These are phyloP conservation scores for Phytophthora multivora DNA, from an alignment of 352 stramenopile species.

Conservation along the genomic window DNA sequence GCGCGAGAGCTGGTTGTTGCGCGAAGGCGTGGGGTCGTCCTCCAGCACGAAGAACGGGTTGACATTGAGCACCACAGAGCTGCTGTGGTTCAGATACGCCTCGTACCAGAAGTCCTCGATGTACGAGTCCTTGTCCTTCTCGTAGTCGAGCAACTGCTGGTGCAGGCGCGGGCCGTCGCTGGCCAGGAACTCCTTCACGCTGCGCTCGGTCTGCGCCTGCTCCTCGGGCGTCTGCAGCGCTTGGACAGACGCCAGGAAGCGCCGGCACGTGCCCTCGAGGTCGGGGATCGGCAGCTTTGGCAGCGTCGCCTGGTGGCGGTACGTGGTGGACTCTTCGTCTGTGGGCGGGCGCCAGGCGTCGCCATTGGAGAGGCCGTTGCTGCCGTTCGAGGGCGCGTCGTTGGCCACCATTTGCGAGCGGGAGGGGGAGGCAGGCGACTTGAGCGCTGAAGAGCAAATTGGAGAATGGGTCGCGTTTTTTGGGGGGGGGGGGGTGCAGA, in stretches of 20 bases:
- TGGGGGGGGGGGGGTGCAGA: too few relatives aligned
- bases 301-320: slow-evolving; percentile 68
- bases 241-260: slow-evolving; percentile 78
- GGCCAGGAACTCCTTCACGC: slow-evolving; percentile 63
- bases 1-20: slow-evolving; percentile 90
- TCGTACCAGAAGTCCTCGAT: slow-evolving; percentile 97
- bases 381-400: slow-evolving; percentile 7
- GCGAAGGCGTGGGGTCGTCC: slow-evolving; percentile 84
- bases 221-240: slow-evolving; percentile 82
- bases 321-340: slow-evolving; percentile 63
- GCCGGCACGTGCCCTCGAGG: slow-evolving; percentile 76
- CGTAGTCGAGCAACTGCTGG: slow-evolving; percentile 72
- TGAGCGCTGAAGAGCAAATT: slow-evolving; percentile 5
- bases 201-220: slow-evolving; percentile 48
- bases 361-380: not conserved
- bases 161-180: slow-evolving; percentile 79
- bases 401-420: slow-evolving; percentile 17
- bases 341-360: slow-evolving; percentile 27
- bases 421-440: not conserved
- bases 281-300: slow-evolving; percentile 88
- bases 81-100: slow-evolving; percentile 93
- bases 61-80: slow-evolving; percentile 94
- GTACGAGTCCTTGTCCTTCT: slow-evolving; percentile 75
- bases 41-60: slow-evolving; percentile 97
- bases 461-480: slow-evolving; percentile 1